Base-by-base conservation (phyloP, 495 filamentous ascomycete genomes). In the Tuber brumale region DNA sequence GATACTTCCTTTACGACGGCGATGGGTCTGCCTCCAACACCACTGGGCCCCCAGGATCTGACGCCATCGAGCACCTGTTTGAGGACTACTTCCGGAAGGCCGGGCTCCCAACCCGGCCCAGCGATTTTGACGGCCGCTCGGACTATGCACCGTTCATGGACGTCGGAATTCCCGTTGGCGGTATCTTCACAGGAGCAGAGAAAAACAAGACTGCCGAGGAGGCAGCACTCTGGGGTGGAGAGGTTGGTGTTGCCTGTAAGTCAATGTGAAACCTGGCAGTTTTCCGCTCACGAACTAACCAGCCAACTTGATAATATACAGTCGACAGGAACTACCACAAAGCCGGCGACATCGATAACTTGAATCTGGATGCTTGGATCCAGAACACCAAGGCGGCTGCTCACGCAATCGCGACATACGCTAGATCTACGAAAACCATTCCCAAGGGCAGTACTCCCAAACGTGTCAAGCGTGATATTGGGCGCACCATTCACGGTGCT, bases 61-160 rank as follows among this genome's bases (percentile, higher is more conserved):
- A 86, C 46, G 83, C 88, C 70, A 89, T 89, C 70, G 90, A 93
- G 85, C 81, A 85, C 44, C 82, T 91, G 77, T 92, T 92, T 81
- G 85, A 91, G 80, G 80, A 87, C 19, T 92, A 88, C 84, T 91
- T 87, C 84, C 76, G 81, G 42, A 77, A 84, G n/a, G 83, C 83
- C 3, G 82, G 83, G 9, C 76, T 87, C 8, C 83, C 84, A 5
- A 85, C 82, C 57, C 85, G 87, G 6, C 84, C 88, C 0, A 88
- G 89, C 35, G 86, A 81, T 2, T 92, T 93, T 76, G 84, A 86
- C 81, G 91, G 89, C 35, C 89, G 91, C 46, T 90, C 87, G 71
- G 91, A 93, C 84, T 92, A 93, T 81, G 87, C 86, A 23, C 87
- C 91, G 0, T 93, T 93, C 83, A 86, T 91, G 46, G 87, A 89